These are phyloP conservation scores for Micractinium sp. DNA, from an alignment of 139 green algal species.

Conservation along the genomic window DNA sequence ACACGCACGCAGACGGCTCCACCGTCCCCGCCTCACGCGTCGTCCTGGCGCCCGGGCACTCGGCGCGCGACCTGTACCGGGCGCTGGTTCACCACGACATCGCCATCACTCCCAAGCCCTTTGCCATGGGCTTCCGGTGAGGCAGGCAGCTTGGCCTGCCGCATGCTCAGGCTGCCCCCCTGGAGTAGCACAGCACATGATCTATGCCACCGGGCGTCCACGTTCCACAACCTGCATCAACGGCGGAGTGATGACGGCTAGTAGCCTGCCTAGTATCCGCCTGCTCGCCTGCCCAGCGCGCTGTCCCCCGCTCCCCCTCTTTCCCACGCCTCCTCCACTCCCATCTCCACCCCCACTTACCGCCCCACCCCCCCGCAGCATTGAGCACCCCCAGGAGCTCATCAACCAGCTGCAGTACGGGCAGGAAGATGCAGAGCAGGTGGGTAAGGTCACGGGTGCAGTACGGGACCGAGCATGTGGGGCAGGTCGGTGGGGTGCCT, in stretches of 20 bases:
- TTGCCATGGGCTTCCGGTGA: conserved; percentile 81
- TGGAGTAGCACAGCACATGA: no score
- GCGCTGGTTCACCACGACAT: conserved; percentile 60
- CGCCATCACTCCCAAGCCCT: conserved; percentile 75
- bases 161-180: no score
- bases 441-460: background rate
- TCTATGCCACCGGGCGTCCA: no score
- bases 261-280: no score
- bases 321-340: background rate
- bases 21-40: conserved; percentile 55
- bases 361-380: background rate
- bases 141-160: background rate
- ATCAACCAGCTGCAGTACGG: conserved; percentile 81
- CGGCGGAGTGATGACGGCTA: no score
- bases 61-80: conserved; percentile 67
- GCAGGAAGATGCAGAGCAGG: conserved; percentile 46
- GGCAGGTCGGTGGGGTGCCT: no score
- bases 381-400: conserved; percentile 86
- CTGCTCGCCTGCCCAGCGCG: no score
- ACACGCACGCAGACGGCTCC: conserved; percentile 48
- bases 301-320: background rate
- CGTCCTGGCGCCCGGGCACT: conserved; percentile 77
- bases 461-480: background rate
- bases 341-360: background rate
- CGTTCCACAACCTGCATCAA: no score